These are phyloP conservation scores for Hibiscus mutabilis DNA, from an alignment of 345 rosid species.

Conservation along the genomic window DNA sequence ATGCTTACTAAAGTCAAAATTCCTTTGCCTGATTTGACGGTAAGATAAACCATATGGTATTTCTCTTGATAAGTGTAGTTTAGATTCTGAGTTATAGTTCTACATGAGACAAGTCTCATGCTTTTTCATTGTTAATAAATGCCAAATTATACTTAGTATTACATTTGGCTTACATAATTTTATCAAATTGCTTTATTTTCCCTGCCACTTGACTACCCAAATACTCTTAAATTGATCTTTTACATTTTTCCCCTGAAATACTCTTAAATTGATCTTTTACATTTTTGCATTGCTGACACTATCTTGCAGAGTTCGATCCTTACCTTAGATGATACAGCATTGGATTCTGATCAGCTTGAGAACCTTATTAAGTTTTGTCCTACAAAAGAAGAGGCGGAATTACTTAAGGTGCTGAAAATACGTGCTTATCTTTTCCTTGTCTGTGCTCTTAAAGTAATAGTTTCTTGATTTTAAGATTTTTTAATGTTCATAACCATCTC, in stretches of 20 bases:
- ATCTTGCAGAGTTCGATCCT: constrained; percentile 61
- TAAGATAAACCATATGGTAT: constrained; percentile 25
- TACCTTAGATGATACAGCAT: constrained; percentile 64
- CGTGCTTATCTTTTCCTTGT: background rate
- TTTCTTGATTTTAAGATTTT: no score
- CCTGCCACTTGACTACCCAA: no score
- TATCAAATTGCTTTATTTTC: no score
- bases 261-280: constrained; percentile 8
- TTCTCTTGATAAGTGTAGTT: constrained; percentile 6
- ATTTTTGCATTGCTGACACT: constrained; percentile 16
- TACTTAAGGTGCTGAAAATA: constrained; percentile 46
- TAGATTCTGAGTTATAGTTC: background rate
- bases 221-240: no score
- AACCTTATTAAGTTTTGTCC: constrained; percentile 80
- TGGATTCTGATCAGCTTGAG: constrained; percentile 80
- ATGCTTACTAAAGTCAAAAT: constrained; percentile 94
- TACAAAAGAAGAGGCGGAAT: constrained; percentile 73
- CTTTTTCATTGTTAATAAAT: background rate
- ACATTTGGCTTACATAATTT: no score
- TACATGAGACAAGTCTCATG: background rate
- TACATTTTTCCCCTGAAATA: background rate
- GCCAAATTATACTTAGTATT: background rate
- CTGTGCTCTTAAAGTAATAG: background rate
- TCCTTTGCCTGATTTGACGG: constrained; percentile 74
- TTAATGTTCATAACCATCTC: background rate